These are phyloP conservation scores for Fusarium clavum DNA, from an alignment of 2,329 filamentous ascomycete genomes.

Conservation along the genomic window DNA sequence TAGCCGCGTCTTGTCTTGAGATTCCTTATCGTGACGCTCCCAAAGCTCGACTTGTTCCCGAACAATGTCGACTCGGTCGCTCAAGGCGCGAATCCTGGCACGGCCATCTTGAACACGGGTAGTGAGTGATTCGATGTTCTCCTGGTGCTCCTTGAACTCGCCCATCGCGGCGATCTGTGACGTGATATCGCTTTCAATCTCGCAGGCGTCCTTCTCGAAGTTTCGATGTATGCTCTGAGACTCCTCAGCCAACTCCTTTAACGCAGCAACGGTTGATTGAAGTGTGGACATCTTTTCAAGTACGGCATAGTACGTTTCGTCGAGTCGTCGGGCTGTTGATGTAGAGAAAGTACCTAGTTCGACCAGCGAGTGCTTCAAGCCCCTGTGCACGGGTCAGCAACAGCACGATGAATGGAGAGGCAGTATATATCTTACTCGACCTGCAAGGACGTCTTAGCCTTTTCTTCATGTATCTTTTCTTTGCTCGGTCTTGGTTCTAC, in stretches of 20 bases:
- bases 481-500: constrained; percentile 42
- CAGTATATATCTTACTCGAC: constrained; percentile 47
- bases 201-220: constrained; percentile 70
- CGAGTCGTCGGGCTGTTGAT: constrained; percentile 72
- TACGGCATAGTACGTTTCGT: constrained; percentile 79
- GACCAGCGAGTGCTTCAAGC: constrained; percentile 62
- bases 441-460: constrained; percentile 45
- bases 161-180: constrained; percentile 70
- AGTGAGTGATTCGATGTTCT: constrained; percentile 71
- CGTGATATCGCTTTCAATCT: constrained; percentile 69
- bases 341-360: constrained; percentile 71
- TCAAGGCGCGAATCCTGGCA: constrained; percentile 68
- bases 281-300: constrained; percentile 75
- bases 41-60: constrained; percentile 73
- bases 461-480: constrained; percentile 57
- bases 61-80: constrained; percentile 72
- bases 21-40: constrained; percentile 74
- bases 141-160: constrained; percentile 73
- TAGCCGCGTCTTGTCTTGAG: constrained; percentile 74
- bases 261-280: constrained; percentile 70
- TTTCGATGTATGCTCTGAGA: constrained; percentile 67
- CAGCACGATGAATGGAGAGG: neutral
- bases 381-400: constrained; percentile 50
- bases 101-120: constrained; percentile 70
- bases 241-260: constrained; percentile 74